Base-by-base conservation (phyloP, 2,329 filamentous ascomycete species). In the Aspergillus pseudonomiae region DNA sequence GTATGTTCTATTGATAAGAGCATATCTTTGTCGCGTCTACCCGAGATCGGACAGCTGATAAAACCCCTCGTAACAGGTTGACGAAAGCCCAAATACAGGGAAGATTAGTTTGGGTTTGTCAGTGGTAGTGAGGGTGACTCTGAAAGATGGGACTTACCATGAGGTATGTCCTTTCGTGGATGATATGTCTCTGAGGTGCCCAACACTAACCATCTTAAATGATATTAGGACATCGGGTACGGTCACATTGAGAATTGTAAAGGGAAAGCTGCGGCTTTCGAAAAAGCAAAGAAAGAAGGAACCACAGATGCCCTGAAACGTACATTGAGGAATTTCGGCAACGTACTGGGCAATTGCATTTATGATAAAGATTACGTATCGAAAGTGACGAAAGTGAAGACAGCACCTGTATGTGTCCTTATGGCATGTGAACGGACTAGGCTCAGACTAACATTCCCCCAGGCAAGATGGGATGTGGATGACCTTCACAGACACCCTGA, bases 251-350 rank as follows among this genome's bases (percentile, higher is more conserved):
- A 98, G 78, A 99, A 99, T 74, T 93, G 90, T 77, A 96, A 94
- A 79, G 91, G 92, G 61, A 99, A 99, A 80, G 94, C 94, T 3
- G 91, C 92, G 58, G 95, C 94, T 0, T 99, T 98, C 73, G 95
- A 99, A 77, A 99, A 99, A 80, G 94, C 95, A 1, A 99, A 98
- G 82, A 99, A 99, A 77, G 94, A 98, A 81, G 96, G 93, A 9
- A 96, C 93, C 3, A 98, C 96, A 11, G 95, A 99, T 79, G 95
- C 89, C 1, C 76, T 99, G 74, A 99, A 99, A 80, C 86, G 95
- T 68, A 88, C 95, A 1, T 76, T 99, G 72, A 86, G 94, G 63
- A 97, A 89, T 67, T 99, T 99, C 78, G 95, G 95, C 64, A 98
- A 98, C 72, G 91, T 98, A 19, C 83, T 99, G 60, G 95, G 95